These are phyloP conservation scores for Carex parvula DNA, from an alignment of 176 grass and related monocot species.

Conservation along the genomic window DNA sequence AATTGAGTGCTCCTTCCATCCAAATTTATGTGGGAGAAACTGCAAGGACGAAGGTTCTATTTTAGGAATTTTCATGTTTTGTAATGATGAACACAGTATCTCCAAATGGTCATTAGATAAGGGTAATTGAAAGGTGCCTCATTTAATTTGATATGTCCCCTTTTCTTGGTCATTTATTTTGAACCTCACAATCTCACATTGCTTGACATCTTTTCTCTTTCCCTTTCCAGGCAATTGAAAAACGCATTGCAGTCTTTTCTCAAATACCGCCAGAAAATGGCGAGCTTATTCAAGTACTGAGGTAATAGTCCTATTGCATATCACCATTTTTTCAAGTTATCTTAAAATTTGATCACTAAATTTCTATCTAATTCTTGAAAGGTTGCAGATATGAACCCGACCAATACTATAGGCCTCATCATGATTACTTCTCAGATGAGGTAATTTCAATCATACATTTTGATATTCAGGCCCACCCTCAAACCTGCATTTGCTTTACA, in stretches of 20 bases:
- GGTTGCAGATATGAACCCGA: conserved; percentile 70
- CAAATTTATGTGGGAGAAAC: background rate
- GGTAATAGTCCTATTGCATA: conserved; percentile 34
- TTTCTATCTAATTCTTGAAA: conserved; percentile 30
- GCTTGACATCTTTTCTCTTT: background rate
- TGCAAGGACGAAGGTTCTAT: background rate
- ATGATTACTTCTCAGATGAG: conserved; percentile 91
- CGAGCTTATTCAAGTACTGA: conserved; percentile 82
- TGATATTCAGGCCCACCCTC: background rate
- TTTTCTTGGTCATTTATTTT: conserved; percentile 6
- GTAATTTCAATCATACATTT: conserved; percentile 42
- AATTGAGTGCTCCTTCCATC: background rate
- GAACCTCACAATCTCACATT: background rate
- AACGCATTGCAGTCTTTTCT: conserved; percentile 79
- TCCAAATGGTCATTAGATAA: background rate
- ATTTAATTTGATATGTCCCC: conserved; percentile 11
- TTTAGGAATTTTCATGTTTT: background rate
- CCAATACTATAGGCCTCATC: conserved; percentile 74
- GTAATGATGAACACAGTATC: background rate
- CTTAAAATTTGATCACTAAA: conserved; percentile 18
- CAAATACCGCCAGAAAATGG: conserved; percentile 88
- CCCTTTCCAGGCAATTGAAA: conserved; percentile 72
- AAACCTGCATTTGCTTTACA: background rate
- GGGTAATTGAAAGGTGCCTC: background rate
- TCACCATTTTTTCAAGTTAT: background rate